Evolutionary conservation across 352 stramenopile genomes (phyloP).

Genomic region (Phytophthora hibernalis): DNA sequence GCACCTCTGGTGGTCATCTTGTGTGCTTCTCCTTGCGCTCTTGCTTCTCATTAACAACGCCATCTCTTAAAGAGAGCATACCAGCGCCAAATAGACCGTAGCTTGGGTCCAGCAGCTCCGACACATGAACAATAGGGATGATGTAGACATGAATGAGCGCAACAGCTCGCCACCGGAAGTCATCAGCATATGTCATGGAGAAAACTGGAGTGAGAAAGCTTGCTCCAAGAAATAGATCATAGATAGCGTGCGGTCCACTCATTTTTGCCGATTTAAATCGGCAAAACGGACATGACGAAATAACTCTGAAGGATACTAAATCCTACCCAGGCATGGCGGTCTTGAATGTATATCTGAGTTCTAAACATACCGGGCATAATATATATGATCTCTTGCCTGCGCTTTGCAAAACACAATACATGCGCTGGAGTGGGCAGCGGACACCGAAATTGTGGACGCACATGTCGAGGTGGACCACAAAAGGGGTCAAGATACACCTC

Average conservation of each 20-base stretch:
- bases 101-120: conserved; percentile 1
- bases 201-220: neutral
- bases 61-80: conserved; percentile 2
- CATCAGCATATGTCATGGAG: conserved; percentile 2
- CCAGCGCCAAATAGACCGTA: conserved; percentile 7
- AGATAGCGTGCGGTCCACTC: neutral
- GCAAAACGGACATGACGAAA: neutral
- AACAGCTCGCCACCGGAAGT: conserved; percentile 11
- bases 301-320: too few species aligned
- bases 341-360: too few species aligned
- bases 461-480: too few species aligned
- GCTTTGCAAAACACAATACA: too few species aligned
- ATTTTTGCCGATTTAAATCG: neutral
- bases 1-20: neutral
- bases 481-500: too few species aligned
- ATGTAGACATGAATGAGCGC: conserved; percentile 8
- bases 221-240: neutral
- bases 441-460: too few species aligned
- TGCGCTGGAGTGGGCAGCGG: too few species aligned
- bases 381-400: too few species aligned
- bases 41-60: conserved; percentile 1
- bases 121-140: conserved; percentile 1
- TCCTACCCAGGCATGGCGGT: too few species aligned
- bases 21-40: neutral
- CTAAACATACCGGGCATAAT: too few species aligned